A percentile compares a stretch with the other conserved stretches of the same genome.
Conservation (phyloP, 2,329 filamentous ascomycete genomes). For the Fusarium sacchari region DNA sequence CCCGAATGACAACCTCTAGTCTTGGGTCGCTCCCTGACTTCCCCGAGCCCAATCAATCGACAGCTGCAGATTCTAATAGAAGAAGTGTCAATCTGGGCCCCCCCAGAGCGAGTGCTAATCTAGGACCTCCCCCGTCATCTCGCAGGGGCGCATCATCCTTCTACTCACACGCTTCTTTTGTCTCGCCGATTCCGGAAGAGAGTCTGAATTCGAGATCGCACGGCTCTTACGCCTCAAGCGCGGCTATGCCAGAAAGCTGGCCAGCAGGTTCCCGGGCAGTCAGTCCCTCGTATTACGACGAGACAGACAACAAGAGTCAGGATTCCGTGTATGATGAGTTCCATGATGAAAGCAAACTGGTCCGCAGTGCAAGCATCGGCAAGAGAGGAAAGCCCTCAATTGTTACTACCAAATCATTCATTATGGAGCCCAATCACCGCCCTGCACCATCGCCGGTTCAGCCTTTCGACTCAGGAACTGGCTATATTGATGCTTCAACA, state of each 20-base stretch:
- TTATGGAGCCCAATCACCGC: constrained; percentile 20
- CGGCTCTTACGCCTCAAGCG: constrained; percentile 76
- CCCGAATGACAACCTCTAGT: constrained; percentile 63
- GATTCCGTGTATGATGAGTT: constrained; percentile 57
- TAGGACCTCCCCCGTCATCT: constrained; percentile 70
- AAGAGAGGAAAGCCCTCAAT: constrained; percentile 68
- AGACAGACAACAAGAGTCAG: constrained; percentile 56
- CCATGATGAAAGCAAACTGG: constrained; percentile 66
- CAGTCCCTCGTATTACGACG: constrained; percentile 62
- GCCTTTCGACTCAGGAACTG: constrained; percentile 57
- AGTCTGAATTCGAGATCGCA: constrained; percentile 66
- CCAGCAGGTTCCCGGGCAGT: constrained; percentile 58
- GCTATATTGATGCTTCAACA: constrained; percentile 58
- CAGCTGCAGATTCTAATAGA: constrained; percentile 48
- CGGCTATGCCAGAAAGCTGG: constrained; percentile 77
- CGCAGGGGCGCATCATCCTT: constrained; percentile 71
- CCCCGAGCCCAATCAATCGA: constrained; percentile 53
- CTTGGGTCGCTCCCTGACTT: constrained; percentile 69
- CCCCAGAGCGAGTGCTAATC: constrained; percentile 60
- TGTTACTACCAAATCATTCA: constrained; percentile 52
- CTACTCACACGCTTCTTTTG: constrained; percentile 72
- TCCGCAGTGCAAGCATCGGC: constrained; percentile 70
- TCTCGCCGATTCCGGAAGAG: constrained; percentile 82
- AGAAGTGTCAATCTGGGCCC: constrained; percentile 60
- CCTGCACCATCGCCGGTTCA: constrained; percentile 53